Evolutionary conservation across 2,329 filamentous ascomycete genomes (phyloP).

Genomic region (Cladosporium sp.): DNA sequence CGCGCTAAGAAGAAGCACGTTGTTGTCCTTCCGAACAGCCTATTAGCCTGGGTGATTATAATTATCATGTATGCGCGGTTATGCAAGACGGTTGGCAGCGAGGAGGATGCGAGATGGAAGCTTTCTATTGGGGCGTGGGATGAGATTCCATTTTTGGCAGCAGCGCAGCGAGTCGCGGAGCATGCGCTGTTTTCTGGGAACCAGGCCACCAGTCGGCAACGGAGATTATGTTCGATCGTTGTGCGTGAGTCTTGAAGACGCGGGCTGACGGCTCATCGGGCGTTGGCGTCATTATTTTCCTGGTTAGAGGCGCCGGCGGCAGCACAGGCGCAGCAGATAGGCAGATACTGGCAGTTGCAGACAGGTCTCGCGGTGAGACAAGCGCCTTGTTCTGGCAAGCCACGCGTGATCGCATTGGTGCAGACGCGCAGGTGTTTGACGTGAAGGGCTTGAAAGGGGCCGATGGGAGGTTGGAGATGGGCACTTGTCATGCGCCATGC

Average conservation of each 20-base stretch:
- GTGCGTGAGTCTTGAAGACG: slow-evolving; percentile 7
- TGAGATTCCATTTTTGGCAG: neutral
- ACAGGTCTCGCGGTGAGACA: slow-evolving; percentile 10
- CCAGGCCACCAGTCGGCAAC: neutral
- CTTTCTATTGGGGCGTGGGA: neutral
- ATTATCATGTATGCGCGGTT: neutral
- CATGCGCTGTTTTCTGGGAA: neutral
- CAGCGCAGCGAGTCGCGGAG: neutral
- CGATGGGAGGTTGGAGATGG: neutral
- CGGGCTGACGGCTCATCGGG: too few species aligned
- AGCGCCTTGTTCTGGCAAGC: slow-evolving; percentile 7
- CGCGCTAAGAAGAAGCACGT: neutral
- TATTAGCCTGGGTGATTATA: too few species aligned
- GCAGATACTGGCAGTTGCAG: neutral
- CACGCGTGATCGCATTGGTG: slow-evolving; percentile 8
- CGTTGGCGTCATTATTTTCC: too few species aligned
- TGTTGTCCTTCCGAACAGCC: neutral
- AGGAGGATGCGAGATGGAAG: neutral
- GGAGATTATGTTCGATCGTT: neutral
- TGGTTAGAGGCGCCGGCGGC: neutral
- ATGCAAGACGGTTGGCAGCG: neutral
- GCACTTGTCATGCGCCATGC: neutral
- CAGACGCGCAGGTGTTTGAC: slow-evolving; percentile 6
- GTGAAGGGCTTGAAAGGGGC: slow-evolving; percentile 1
- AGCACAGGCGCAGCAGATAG: slow-evolving; percentile 1